These are phyloP conservation scores for Thielaviopsis euricoi DNA, from an alignment of 2,329 filamentous ascomycete genomes.

Conservation along the genomic window DNA sequence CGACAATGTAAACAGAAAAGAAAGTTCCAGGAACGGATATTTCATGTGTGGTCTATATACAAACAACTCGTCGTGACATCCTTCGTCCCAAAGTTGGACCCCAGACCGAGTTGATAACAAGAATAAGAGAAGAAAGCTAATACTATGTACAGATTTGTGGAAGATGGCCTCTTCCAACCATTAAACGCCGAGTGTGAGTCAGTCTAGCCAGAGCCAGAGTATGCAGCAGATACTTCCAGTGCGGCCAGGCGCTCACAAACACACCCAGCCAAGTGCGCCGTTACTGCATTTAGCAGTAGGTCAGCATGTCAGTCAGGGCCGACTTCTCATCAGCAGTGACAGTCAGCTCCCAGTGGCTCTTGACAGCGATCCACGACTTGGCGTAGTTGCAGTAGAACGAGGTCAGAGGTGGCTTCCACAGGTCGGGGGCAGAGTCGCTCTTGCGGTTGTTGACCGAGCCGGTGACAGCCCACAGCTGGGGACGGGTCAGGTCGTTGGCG, in stretches of 20 bases:
- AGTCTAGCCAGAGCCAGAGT: not conserved
- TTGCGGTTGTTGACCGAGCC: slow-evolving; percentile 60
- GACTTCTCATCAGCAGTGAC: slow-evolving; percentile 57
- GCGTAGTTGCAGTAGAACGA: slow-evolving; percentile 67
- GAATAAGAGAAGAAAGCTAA: not conserved
- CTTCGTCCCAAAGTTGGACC: not conserved
- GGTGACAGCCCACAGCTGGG: slow-evolving; percentile 66
- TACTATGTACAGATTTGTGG: not conserved
- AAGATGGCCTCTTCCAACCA: not conserved
- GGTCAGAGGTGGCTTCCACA: slow-evolving; percentile 56
- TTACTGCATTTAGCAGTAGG: slow-evolving; percentile 33
- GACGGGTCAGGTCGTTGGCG: slow-evolving; percentile 60
- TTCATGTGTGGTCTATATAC: not conserved
- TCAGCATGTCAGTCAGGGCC: slow-evolving; percentile 47
- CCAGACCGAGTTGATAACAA: not conserved
- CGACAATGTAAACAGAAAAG: not conserved
- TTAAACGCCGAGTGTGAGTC: no score
- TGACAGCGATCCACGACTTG: slow-evolving; percentile 61
- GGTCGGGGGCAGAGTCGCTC: slow-evolving; percentile 56
- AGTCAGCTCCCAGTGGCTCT: slow-evolving; percentile 52
- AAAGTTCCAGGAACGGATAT: not conserved
- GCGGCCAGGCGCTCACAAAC: no score
- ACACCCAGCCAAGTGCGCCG: no score
- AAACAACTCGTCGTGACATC: not conserved
- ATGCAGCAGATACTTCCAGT: not conserved